Evolutionary conservation across 2,329 filamentous ascomycete genomes (phyloP), one percentile per base, ranked within the genome.

Genomic region (Microdochium paspali): DNA sequence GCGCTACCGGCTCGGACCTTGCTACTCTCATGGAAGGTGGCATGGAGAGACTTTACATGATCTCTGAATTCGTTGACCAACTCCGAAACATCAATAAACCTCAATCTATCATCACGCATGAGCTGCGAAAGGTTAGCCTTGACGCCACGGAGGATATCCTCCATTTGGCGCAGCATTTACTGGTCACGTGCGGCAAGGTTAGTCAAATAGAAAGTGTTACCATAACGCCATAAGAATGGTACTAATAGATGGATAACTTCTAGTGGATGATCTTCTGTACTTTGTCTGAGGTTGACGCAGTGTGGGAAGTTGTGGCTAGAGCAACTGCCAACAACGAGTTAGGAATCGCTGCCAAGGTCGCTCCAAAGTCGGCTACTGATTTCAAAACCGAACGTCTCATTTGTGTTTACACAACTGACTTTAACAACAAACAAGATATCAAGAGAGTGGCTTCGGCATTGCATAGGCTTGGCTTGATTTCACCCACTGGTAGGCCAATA

Each of bases 341-440:
- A 2, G 89, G 89, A 0, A 76, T 80, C 32, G 74, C 70, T 1
- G 85, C 87, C 10, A 94, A 93, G 65, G 84, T 90, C 12, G 79
- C 82, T 1, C 79, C 85, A 1, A 67, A 71, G 44, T 62, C 74
- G 10, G 67, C 65, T 5, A 62, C 63, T 1, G 64, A 68, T n/a
- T 59, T 66, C 5, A 57, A 65, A 23, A 71, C 64, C 40, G 64
- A 68, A 20, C 73, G 80, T 20, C 65, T 93, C 39, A 80, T 94
- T 24, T 90, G 85, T 54, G 70, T 94, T 7, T 94, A 94, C 62
- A 94, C 87, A 4, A 68, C 71, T 39, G 80, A 95, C 61, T 93
- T 90, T 59, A 69, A 69, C 24, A 81, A 94, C 58, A 72, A 67
- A 46, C 67, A 73, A 3, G 87, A 94, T 59, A 76, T 94, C 5